Base-by-base conservation (phyloP, 2,329 filamentous ascomycete genomes). In the Amauroascus niger region DNA sequence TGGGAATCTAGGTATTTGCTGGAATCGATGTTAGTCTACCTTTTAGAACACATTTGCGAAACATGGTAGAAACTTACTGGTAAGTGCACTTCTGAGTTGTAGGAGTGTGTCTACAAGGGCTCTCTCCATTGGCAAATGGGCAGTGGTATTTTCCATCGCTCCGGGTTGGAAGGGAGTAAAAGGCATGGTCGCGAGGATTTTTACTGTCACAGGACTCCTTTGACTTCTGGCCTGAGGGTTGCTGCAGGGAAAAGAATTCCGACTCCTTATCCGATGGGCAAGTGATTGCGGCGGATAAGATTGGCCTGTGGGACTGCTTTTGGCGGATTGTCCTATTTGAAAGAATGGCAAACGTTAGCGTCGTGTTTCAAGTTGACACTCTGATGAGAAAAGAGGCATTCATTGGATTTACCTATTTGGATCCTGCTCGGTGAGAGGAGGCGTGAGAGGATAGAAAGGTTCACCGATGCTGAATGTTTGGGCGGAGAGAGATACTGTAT, bases 21-120 rank as follows among this genome's bases (percentile, higher is more conserved):
- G 67, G 16, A 47, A 39, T 16, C 40, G 28, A 6, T 30, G 56
- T 67, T 61, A 61, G 64, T 58, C 54, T 37, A 2, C 2, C 2
- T 43, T 20, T 16, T 48, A 1, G 22, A 18, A n/a, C n/a, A n/a
- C n/a, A n/a, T n/a, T n/a, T n/a, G n/a, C n/a, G n/a, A n/a, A n/a
- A n/a, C 35, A 1, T 30, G 28, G 41, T 20, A 46, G 52, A 48
- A n/a, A 74, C 88, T 80, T 84, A 95, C 90, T 96, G 90, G 68
- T 96, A 97, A 74, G 95, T 95, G 83, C 91, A 96, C 81, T 96
- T 96, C 63, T 97, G 86, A 76, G 94, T 93, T 66, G 94, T 93
- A 39, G 90, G 82, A 74, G 87, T 87, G 81, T 96, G 91, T 70
- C 81, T 86, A 80, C 91, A 97, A 65, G 83, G 77, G 49, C 79